Conservation (phyloP, 495 filamentous ascomycete genomes). For the Podospora australis region DNA sequence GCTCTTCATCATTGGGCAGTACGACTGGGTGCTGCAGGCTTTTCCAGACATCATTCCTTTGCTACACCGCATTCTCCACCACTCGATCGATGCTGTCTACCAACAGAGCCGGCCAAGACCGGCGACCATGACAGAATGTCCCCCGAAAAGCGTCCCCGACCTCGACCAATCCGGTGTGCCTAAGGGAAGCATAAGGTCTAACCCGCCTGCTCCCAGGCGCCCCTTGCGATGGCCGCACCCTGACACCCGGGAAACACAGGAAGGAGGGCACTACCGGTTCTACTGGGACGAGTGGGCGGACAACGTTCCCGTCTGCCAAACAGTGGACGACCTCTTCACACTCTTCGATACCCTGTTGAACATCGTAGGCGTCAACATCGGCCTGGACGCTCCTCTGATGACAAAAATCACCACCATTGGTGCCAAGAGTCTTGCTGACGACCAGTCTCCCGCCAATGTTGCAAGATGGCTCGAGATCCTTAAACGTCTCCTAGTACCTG, state of each 20-base stretch:
- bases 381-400: conserved; percentile 70
- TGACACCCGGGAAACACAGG: conserved; percentile 64
- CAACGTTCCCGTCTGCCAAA: conserved; percentile 84
- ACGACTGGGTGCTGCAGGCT: conserved; percentile 81
- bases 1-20: conserved; percentile 84
- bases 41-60: conserved; percentile 61
- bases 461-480: conserved; percentile 74
- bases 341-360: conserved; percentile 82
- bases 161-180: conserved; percentile 54
- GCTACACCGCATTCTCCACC: conserved; percentile 75
- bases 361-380: conserved; percentile 78
- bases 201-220: conserved; percentile 50
- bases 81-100: conserved; percentile 56
- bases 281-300: conserved; percentile 99
- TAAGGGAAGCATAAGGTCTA: conserved; percentile 60
- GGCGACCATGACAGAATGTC: conserved; percentile 20
- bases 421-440: conserved; percentile 60
- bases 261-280: conserved; percentile 73
- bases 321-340: conserved; percentile 80
- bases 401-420: conserved; percentile 78
- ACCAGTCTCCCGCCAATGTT: conserved; percentile 60
- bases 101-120: conserved; percentile 27
- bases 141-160: conserved; percentile 46
- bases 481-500: conserved; percentile 74
- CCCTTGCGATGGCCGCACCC: conserved; percentile 70